Evolutionary conservation across 768 basidiomycete species (phyloP).

Genomic region (Rhizopogon vulgaris): DNA sequence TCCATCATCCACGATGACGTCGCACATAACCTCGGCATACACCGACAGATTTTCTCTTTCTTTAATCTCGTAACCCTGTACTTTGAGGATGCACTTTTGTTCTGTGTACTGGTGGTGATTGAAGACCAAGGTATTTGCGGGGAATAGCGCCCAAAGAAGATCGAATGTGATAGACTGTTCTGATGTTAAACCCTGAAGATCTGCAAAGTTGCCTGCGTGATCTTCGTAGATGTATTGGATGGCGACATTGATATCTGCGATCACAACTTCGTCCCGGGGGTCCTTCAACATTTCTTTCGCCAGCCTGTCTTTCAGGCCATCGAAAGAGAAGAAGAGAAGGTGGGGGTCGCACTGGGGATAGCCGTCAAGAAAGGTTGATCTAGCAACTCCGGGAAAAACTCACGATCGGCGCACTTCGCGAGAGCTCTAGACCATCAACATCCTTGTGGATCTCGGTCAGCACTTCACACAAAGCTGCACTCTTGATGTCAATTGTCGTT

Average conservation of each 20-base stretch:
- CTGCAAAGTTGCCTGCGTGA: conserved; percentile 6
- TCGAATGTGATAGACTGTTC: conserved; percentile 19
- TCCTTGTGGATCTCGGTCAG: neutral
- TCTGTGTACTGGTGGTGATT: neutral
- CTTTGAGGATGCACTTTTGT: neutral
- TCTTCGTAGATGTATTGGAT: conserved; percentile 14
- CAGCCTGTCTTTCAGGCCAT: conserved; percentile 7
- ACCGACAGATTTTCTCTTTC: neutral
- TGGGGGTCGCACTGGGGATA: conserved; percentile 7
- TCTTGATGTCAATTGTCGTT: neutral
- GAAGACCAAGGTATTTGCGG: conserved; percentile 16
- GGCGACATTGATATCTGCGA: conserved; percentile 12
- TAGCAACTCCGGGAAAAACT: neutral
- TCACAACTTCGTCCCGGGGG: conserved; percentile 5
- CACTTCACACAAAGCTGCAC: neutral
- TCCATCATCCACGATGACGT: neutral
- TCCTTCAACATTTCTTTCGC: conserved; percentile 10
- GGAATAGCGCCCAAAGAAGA: conserved; percentile 28
- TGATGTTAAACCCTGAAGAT: conserved; percentile 7
- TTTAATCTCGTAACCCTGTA: neutral
- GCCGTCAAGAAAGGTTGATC: neutral
- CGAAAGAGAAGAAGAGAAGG: conserved; percentile 12
- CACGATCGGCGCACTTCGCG: conserved; percentile 5
- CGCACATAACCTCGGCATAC: neutral
- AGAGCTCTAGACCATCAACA: conserved; percentile 1